Percentiles rank a stretch among this genome's conserved stretches.
phyloP scores from a whole-genome alignment of 768 basidiomycete species.

The Psilocybe tampanensis region DNA sequence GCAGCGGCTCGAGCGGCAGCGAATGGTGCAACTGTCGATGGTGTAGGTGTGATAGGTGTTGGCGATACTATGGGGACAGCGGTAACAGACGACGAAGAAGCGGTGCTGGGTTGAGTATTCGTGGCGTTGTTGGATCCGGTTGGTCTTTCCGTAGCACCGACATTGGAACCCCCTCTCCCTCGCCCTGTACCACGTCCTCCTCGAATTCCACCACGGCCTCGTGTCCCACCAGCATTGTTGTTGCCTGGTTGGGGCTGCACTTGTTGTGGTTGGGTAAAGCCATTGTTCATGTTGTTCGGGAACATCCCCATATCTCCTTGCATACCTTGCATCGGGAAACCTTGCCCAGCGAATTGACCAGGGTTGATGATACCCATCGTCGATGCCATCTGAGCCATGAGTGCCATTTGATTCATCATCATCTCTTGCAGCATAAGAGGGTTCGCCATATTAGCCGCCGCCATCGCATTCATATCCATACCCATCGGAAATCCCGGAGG shows the following conservation, averaged over 20 bases:
- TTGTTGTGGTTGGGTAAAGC: slow-evolving; percentile 34
- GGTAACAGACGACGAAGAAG: slow-evolving; percentile 20
- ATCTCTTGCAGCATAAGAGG: slow-evolving; percentile 83
- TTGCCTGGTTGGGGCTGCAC: slow-evolving; percentile 31
- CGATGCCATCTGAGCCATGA: slow-evolving; percentile 92
- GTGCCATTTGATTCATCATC: slow-evolving; percentile 90
- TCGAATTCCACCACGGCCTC: slow-evolving; percentile 42
- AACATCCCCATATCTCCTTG: slow-evolving; percentile 57
- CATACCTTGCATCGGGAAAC: slow-evolving; percentile 63
- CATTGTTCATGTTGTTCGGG: slow-evolving; percentile 41
- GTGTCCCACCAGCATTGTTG: slow-evolving; percentile 27
- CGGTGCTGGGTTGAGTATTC: slow-evolving; percentile 18
- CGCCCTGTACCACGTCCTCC: slow-evolving; percentile 52
- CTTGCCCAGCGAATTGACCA: slow-evolving; percentile 57
- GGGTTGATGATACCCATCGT: slow-evolving; percentile 80
- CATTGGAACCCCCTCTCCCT: slow-evolving; percentile 49
- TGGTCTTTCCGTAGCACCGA: slow-evolving; percentile 20
- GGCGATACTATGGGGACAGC: slow-evolving; percentile 20
- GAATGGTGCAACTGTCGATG: slow-evolving; percentile 26
- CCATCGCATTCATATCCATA: slow-evolving; percentile 69
- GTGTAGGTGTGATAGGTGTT: slow-evolving; percentile 21
- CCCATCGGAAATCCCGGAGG: slow-evolving; percentile 44
- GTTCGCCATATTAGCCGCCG: slow-evolving; percentile 54
- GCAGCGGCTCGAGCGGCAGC: slow-evolving; percentile 32
- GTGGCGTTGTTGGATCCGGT: slow-evolving; percentile 10